A percentile compares a stretch with the other conserved stretches of the same genome.
Conservation (phyloP, 257 asterid species). For the Fraxinus pennsylvanica region DNA sequence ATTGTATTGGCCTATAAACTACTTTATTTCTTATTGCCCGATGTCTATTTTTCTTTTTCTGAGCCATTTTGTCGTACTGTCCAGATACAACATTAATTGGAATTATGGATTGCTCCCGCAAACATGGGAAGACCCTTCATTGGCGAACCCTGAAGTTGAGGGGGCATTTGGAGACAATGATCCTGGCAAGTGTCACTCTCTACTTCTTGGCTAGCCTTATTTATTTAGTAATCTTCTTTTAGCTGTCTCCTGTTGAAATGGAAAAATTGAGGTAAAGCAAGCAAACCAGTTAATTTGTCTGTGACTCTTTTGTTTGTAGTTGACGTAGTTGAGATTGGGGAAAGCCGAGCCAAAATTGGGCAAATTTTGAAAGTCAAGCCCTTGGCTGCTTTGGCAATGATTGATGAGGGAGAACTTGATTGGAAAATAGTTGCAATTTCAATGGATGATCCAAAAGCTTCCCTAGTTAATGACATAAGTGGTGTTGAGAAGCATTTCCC, state of each 20-base stretch:
- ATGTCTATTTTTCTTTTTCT: constrained; percentile 13
- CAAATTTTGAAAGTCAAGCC: constrained; percentile 90
- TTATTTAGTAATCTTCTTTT: constrained; percentile 16
- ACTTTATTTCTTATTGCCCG: constrained; percentile 8
- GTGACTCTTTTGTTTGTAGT: constrained; percentile 45
- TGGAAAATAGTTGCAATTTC: constrained; percentile 98
- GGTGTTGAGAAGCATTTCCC: constrained; percentile 96
- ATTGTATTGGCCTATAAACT: constrained; percentile 2
- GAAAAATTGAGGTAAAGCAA: not conserved
- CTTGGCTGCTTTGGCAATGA: constrained; percentile 92
- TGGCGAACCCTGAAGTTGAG: constrained; percentile 82
- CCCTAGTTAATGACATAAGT: constrained; percentile 84
- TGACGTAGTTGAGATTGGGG: constrained; percentile 98
- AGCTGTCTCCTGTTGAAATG: not conserved
- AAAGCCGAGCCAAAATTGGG: constrained; percentile 67
- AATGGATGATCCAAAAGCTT: constrained; percentile 90
- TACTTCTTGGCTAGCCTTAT: constrained; percentile 2
- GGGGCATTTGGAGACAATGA: constrained; percentile 99
- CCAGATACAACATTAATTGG: constrained; percentile 94
- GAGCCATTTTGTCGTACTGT: constrained; percentile 17
- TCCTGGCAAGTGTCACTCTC: constrained; percentile 55
- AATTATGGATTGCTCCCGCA: constrained; percentile 98
- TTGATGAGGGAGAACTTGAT: constrained; percentile 98
- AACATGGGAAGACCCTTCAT: constrained; percentile 98
- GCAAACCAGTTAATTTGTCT: not conserved